Conservation (phyloP, 2,329 filamentous ascomycete species). For the Apiospora marii region DNA sequence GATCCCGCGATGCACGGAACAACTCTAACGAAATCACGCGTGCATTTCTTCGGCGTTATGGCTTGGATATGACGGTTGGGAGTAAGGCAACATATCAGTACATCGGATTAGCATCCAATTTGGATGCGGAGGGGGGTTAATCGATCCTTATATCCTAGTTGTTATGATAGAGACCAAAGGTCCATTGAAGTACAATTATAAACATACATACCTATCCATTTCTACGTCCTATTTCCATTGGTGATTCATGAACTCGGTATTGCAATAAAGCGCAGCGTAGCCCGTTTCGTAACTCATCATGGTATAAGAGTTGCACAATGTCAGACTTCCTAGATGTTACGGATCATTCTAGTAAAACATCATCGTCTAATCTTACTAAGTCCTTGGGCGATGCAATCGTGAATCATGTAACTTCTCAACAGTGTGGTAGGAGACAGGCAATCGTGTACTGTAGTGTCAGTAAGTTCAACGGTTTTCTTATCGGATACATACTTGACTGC, state of each 20-base stretch:
- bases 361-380: neutral
- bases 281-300: neutral
- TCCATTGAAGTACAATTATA: neutral
- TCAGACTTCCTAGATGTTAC: neutral
- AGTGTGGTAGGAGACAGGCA: neutral
- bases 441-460: neutral
- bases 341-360: neutral
- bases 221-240: neutral
- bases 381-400: neutral
- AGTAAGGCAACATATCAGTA: neutral
- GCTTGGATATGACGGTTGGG: conserved; percentile 1
- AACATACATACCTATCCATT: neutral
- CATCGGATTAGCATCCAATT: neutral
- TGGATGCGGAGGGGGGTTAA: neutral
- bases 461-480: neutral
- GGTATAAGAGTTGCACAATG: neutral
- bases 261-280: neutral
- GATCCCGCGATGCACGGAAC: neutral
- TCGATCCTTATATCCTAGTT: neutral
- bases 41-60: conserved; percentile 19
- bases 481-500: neutral
- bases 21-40: conserved; percentile 7
- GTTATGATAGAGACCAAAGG: neutral
- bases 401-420: no score
- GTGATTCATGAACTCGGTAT: neutral